A percentile compares a stretch with the other conserved stretches of the same genome.
phyloP scores from a whole-genome alignment of 2,329 filamentous ascomycete species.

The Lachnellula cervina region DNA sequence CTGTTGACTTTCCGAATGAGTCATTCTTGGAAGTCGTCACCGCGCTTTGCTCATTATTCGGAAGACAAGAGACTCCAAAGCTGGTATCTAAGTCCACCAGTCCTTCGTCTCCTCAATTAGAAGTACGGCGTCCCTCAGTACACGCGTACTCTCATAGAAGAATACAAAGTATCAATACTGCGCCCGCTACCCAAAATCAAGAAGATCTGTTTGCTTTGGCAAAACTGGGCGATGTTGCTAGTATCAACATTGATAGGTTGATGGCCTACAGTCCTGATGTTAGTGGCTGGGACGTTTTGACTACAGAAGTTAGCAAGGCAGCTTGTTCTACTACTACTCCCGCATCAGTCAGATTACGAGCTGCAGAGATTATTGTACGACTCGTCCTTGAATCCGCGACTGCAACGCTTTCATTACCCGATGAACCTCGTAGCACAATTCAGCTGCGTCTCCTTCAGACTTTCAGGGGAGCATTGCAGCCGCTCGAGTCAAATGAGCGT shows the following conservation, averaged over 20 bases:
- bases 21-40: conserved; percentile 73
- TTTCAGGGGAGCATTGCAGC: conserved; percentile 55
- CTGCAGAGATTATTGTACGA: conserved; percentile 59
- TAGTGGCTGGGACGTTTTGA: conserved; percentile 73
- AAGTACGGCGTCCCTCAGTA: conserved; percentile 22
- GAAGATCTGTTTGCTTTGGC: conserved; percentile 64
- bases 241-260: conserved; percentile 71
- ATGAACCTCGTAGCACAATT: conserved; percentile 51
- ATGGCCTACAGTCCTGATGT: conserved; percentile 59
- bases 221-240: conserved; percentile 68
- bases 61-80: conserved; percentile 28
- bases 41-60: conserved; percentile 69
- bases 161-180: conserved; percentile 43
- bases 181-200: conserved; percentile 49
- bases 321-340: conserved; percentile 44
- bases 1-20: conserved; percentile 79
- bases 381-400: conserved; percentile 54
- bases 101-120: conserved; percentile 21
- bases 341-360: conserved; percentile 51
- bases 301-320: conserved; percentile 47
- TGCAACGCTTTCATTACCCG: conserved; percentile 48
- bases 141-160: conserved; percentile 29
- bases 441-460: conserved; percentile 69
- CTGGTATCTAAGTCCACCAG: conserved; percentile 22
- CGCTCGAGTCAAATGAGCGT: conserved; percentile 51